Conservation (phyloP, 305 asterid genomes). For the Withania somnifera region DNA sequence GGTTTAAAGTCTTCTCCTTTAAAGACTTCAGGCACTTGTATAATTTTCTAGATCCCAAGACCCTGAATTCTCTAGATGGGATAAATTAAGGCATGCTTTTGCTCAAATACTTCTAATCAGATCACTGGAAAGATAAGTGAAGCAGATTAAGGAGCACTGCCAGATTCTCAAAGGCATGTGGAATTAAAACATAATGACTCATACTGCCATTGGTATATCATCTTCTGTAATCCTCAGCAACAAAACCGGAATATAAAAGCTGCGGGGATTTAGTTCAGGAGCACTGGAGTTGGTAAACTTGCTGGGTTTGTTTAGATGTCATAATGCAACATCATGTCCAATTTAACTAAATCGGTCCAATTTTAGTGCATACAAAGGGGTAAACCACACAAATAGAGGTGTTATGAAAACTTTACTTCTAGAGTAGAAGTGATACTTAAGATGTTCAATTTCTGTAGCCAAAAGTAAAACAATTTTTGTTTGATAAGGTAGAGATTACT, state of each 20-base stretch:
- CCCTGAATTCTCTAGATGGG: neutral
- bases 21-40: neutral
- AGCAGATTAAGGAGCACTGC: neutral
- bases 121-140: neutral
- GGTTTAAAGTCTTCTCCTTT: neutral
- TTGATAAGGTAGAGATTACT: no score
- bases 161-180: neutral
- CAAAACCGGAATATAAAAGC: neutral
- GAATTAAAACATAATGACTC: neutral
- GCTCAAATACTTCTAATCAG: neutral
- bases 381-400: neutral
- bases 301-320: neutral
- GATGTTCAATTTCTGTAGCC: no score
- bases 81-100: neutral
- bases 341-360: neutral
- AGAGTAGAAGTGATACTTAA: no score
- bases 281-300: neutral
- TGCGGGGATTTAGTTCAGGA: neutral
- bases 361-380: neutral
- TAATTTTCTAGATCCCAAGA: neutral
- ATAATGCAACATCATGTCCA: neutral
- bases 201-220: neutral
- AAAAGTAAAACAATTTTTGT: no score
- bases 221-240: neutral
- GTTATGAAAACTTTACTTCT: neutral